Base-by-base conservation (phyloP, 78 protist species). In the Dictyostelium brefeldianum region DNA sequence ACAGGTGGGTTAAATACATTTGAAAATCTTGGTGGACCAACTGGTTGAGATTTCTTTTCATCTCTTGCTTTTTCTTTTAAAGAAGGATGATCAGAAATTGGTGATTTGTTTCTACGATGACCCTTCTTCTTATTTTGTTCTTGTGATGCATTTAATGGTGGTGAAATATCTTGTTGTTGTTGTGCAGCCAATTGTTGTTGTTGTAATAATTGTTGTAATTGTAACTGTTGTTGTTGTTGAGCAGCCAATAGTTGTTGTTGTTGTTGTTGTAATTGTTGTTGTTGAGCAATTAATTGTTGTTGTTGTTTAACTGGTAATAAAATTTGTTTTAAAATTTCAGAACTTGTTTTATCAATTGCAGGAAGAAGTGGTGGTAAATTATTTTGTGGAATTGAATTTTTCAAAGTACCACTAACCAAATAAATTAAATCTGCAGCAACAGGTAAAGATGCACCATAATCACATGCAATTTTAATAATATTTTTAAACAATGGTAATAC, bases 51-150 rank as follows among this genome's bases (percentile, higher is more conserved):
- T 70, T 77, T 87, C 83, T 87, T 87, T 50, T 87, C 92, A 5
- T 87, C 47, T 6, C 48, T 56, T 1, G 92, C 92, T 36, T 46
- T 74, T 57, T 87, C 92, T 65, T 87, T 87, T 22, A 87, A 48
- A 18, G 92, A 87, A 27, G 92, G 92, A 31, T 87, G 92, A 51
- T 87, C 78, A 6, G 92, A 75, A 31, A 87, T 74, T 10, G 81
- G 83, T n/a, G 92, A 77, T 36, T 87, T 87, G 14, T 87, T 87
- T 48, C 92, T 25, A 54, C 83, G 67, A 51, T 87, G 92, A 31
- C 91, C 91, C 41, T 79, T 75, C 50, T 46, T 84, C 18, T 84
- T 57, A 22, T 54, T 83, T 31, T n/a, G 59, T 15, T 51, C 50
- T 41, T 78, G 65, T 36, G 83, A 54, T 4, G 14, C 41, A 25